Evolutionary conservation across 2,329 filamentous ascomycete genomes (phyloP), one percentile per base, ranked within the genome.

Genomic region (Fusarium dlaminii): DNA sequence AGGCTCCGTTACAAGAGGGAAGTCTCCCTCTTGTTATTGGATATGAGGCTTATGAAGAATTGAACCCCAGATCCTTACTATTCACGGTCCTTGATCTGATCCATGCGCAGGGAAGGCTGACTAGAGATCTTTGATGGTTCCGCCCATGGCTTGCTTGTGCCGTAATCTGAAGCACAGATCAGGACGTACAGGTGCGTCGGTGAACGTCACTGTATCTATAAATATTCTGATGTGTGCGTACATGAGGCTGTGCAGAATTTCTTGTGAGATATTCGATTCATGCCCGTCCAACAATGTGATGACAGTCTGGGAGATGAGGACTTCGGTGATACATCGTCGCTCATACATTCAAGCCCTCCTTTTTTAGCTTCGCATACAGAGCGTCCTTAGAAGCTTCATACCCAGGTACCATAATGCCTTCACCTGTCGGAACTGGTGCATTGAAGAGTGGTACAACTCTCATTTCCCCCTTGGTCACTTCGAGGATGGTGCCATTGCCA

Each of bases 401-500:
- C 10, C 77, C 79, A 5, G 77, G 70, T n/a, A 81, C 52, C 24
- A 73, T 34, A 8, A 68, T 62, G 14, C 75, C 75, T 9, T 67
- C 72, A 11, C 77, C 76, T 17, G 65, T 72, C 4, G 80, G 80
- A 14, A 73, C 73, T 24, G 75, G 75, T 17, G 75, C 74, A 39
- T 80, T 72, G 46, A 76, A 81, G 20, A 75, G 51, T 30, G 80
- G 80, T 6, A 82, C 75, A 3, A 80, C 78, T 39, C 80, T 73
- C 48, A 63, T 78, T 30, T 58, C 66, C 18, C 74, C 74, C 17
- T 70, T 76, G 13, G 71, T 73, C 30, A 83, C 76, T 61, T 82
- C 79, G 27, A 82, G 60, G 27, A 83, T 81, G 4, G 81, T 82
- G 11, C 80, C 80, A 48, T 82, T 62, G 45, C 79, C 77, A 32